phyloP scores from a whole-genome alignment of 257 asterid species.

The Solanum sparsipilum region DNA sequence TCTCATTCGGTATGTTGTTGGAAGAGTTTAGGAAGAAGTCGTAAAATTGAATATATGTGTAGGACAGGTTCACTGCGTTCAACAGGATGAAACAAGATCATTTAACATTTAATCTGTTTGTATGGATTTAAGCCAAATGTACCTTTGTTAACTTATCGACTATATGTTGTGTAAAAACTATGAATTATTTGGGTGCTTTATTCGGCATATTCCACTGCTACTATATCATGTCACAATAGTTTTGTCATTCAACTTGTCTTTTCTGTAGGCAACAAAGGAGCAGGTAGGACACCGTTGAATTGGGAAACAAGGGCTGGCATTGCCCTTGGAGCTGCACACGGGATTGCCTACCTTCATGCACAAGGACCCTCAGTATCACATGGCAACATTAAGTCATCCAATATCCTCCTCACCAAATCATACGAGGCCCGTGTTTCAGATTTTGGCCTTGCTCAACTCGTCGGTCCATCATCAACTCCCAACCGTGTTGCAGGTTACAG shows the following conservation, averaged over 20 bases:
- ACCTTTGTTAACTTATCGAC: neutral
- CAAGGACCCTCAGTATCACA: conserved; percentile 34
- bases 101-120: neutral
- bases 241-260: neutral
- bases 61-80: neutral
- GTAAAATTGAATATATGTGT: neutral
- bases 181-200: neutral
- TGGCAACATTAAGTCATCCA: conserved; percentile 48
- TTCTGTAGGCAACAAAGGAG: conserved; percentile 31
- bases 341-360: conserved; percentile 38
- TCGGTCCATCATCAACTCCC: conserved; percentile 27
- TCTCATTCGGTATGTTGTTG: neutral
- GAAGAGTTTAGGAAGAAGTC: neutral
- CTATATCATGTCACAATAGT: neutral
- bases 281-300: conserved; percentile 39
- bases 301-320: conserved; percentile 42
- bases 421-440: conserved; percentile 38
- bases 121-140: neutral
- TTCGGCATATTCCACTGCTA: neutral
- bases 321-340: conserved; percentile 39
- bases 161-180: neutral
- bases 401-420: conserved; percentile 30
- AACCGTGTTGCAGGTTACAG: conserved; percentile 36
- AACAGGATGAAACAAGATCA: neutral
- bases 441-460: conserved; percentile 37